Percentiles rank a stretch among this genome's conserved stretches.
Evolutionary conservation across 2,329 filamentous ascomycete species (phyloP).

Genomic region (Paecilomyces formosus): DNA sequence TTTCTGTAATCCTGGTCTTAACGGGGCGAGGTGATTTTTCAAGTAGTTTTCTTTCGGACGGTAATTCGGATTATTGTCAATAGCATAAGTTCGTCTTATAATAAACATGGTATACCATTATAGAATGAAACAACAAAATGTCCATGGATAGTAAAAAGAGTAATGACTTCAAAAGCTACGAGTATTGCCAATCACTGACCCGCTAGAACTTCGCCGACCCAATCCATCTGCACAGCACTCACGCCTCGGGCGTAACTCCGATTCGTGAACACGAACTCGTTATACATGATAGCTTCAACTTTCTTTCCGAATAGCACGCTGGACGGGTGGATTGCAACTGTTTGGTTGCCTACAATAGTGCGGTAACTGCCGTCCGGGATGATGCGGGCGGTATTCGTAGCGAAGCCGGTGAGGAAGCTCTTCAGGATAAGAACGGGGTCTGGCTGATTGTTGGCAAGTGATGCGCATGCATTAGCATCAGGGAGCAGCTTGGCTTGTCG

Average conservation of each 20-base stretch:
- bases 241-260: slow-evolving; percentile 56
- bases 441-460: slow-evolving; percentile 17
- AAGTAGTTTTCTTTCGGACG: too few species aligned
- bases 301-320: slow-evolving; percentile 54
- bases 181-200: slow-evolving; percentile 8
- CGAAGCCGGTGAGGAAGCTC: slow-evolving; percentile 53
- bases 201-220: slow-evolving; percentile 48
- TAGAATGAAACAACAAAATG: too few species aligned
- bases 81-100: too few species aligned
- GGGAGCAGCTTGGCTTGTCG: slow-evolving; percentile 39
- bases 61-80: too few species aligned
- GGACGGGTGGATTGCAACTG: slow-evolving; percentile 55
- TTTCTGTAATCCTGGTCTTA: too few species aligned
- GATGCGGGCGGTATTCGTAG: slow-evolving; percentile 52
- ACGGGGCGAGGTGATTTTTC: too few species aligned
- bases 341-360: slow-evolving; percentile 54
- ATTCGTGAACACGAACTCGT: slow-evolving; percentile 59
- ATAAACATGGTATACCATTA: too few species aligned
- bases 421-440: slow-evolving; percentile 46
- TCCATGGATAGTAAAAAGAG: too few species aligned
- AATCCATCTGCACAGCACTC: slow-evolving; percentile 55
- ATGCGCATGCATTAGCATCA: slow-evolving; percentile 12
- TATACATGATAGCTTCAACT: slow-evolving; percentile 57
- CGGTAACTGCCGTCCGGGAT: slow-evolving; percentile 56
- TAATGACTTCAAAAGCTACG: too few species aligned